Conservation (phyloP, 441 rosid genomes). For the Adansonia rubrostipa region DNA sequence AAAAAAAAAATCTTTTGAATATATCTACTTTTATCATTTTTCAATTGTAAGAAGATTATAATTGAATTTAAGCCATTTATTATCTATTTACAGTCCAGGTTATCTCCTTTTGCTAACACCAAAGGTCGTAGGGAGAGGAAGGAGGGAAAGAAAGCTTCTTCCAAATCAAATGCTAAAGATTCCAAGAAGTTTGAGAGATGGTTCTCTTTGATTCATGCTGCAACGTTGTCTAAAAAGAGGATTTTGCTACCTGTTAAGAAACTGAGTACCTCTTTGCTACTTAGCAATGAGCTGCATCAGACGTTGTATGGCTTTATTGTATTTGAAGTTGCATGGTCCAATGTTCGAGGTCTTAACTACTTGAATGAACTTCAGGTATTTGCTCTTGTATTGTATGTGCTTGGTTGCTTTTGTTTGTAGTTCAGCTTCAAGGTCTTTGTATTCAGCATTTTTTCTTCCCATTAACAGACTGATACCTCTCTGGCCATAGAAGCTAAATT, state of each 20-base stretch:
- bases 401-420: not conserved
- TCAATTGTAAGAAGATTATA: not conserved
- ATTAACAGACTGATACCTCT: conserved; percentile 83
- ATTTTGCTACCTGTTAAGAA: conserved; percentile 72
- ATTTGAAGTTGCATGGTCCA: conserved; percentile 80
- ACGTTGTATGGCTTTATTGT: conserved; percentile 88
- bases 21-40: not conserved
- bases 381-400: conserved; percentile 16
- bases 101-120: conserved; percentile 92
- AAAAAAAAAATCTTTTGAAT: not conserved
- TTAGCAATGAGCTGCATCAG: conserved; percentile 72
- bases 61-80: conserved; percentile 27
- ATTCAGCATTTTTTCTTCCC: conserved; percentile 31
- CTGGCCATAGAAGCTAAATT: conserved; percentile 85
- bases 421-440: not conserved
- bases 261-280: conserved; percentile 57
- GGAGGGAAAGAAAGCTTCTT: conserved; percentile 44
- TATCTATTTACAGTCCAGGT: conserved; percentile 75
- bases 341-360: conserved; percentile 91
- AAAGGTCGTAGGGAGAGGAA: conserved; percentile 62
- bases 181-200: conserved; percentile 61
- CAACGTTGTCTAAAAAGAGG: conserved; percentile 61
- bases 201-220: conserved; percentile 71
- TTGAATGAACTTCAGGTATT: conserved; percentile 94
- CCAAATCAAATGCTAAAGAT: conserved; percentile 40